Conservation (phyloP, 192 early-diverging fungal genomes). For the Anaeromyces robustus region DNA sequence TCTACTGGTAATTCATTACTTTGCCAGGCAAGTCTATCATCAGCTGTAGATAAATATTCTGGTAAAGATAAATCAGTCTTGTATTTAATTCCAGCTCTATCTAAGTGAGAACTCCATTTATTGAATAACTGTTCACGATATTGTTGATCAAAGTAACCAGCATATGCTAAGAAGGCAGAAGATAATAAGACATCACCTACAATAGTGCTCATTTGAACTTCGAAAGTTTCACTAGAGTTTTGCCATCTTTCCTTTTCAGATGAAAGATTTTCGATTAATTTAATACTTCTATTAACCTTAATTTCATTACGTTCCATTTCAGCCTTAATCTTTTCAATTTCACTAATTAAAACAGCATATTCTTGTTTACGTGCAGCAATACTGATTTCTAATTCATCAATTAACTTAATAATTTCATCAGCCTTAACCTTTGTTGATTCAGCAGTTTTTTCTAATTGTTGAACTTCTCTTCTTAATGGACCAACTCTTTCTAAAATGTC, state of each 20-base stretch:
- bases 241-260: slow-evolving; percentile 92
- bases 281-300: slow-evolving; percentile 83
- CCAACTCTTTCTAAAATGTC: slow-evolving; percentile 89
- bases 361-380: slow-evolving; percentile 92
- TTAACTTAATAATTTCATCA: slow-evolving; percentile 55
- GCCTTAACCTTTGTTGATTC: slow-evolving; percentile 55
- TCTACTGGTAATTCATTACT: slow-evolving; percentile 69
- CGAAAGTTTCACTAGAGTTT: slow-evolving; percentile 73
- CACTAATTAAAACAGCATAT: slow-evolving; percentile 88
- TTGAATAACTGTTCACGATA: slow-evolving; percentile 65
- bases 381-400: slow-evolving; percentile 66
- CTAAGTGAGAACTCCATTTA: slow-evolving; percentile 63
- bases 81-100: slow-evolving; percentile 49
- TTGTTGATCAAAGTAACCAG: slow-evolving; percentile 95
- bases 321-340: slow-evolving; percentile 71
- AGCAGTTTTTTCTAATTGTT: slow-evolving; percentile 61
- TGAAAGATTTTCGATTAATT: slow-evolving; percentile 69
- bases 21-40: slow-evolving; percentile 84
- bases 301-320: slow-evolving; percentile 88
- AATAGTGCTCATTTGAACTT: slow-evolving; percentile 91
- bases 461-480: slow-evolving; percentile 85
- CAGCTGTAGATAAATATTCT: slow-evolving; percentile 81
- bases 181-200: slow-evolving; percentile 90
- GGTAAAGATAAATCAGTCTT: slow-evolving; percentile 66
- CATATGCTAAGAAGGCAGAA: slow-evolving; percentile 90